A percentile compares a stretch with the other conserved stretches of the same genome.
Conservation (phyloP, 495 filamentous ascomycete species). For the Podospora appendiculata region DNA sequence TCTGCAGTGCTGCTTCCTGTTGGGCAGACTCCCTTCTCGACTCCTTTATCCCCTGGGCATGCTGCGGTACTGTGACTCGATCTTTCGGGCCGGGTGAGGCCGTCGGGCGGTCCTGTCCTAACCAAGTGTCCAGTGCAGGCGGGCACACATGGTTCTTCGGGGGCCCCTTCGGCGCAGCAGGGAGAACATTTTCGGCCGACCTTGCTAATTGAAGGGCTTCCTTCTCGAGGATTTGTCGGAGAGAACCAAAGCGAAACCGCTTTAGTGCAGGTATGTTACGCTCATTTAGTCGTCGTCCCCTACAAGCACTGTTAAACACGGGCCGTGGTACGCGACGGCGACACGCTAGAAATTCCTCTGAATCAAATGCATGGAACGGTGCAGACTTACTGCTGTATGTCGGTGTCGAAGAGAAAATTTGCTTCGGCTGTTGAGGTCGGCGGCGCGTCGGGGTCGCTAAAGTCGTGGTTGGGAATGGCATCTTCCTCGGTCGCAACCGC, state of each 20-base stretch:
- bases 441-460: slow-evolving; percentile 36
- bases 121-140: neutral
- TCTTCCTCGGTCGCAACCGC: slow-evolving; percentile 45
- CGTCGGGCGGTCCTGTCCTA: neutral
- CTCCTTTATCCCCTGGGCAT: neutral
- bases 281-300: slow-evolving; percentile 66
- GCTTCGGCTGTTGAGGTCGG: slow-evolving; percentile 45
- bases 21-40: neutral
- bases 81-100: neutral
- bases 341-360: slow-evolving; percentile 12
- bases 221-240: slow-evolving; percentile 9
- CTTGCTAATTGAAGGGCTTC: neutral
- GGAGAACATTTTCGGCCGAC: slow-evolving; percentile 11
- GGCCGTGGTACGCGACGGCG: slow-evolving; percentile 9
- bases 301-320: slow-evolving; percentile 24
- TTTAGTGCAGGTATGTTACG: slow-evolving; percentile 56
- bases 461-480: slow-evolving; percentile 34
- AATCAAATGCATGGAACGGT: neutral
- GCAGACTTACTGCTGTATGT: slow-evolving; percentile 65
- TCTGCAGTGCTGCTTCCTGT: neutral
- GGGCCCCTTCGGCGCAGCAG: neutral
- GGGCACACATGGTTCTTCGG: neutral
- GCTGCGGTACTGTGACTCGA: neutral
- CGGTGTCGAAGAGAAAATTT: slow-evolving; percentile 65
- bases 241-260: slow-evolving; percentile 33